Evolutionary conservation across 1,139 yeast species (phyloP).

Genomic region (Yamadazyma siamensis): DNA sequence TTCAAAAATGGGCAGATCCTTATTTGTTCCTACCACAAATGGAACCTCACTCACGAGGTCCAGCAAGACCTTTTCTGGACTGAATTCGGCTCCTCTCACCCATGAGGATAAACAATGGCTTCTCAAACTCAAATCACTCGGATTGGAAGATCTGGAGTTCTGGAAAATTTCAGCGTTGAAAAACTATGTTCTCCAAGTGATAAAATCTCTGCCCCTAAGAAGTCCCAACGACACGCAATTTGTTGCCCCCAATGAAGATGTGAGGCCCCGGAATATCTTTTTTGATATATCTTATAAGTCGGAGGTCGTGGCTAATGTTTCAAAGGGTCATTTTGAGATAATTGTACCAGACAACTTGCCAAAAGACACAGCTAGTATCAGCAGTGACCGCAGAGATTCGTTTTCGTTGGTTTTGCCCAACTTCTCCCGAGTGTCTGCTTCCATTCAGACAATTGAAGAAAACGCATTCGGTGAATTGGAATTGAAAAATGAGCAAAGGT

Average conservation of each 20-base stretch:
- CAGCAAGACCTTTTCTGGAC: slow-evolving; percentile 2
- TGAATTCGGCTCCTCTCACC: slow-evolving; percentile 23
- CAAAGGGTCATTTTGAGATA: slow-evolving; percentile 11
- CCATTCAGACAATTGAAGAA: slow-evolving; percentile 55
- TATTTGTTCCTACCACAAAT: slow-evolving; percentile 26
- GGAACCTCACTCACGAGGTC: slow-evolving; percentile 1
- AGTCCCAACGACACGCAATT: slow-evolving; percentile 4
- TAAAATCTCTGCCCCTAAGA: slow-evolving; percentile 23
- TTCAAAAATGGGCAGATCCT: slow-evolving; percentile 38
- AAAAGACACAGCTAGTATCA: slow-evolving; percentile 1
- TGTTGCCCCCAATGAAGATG: slow-evolving; percentile 11
- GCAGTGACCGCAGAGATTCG: slow-evolving; percentile 11
- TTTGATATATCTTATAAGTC: slow-evolving; percentile 56
- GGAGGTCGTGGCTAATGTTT: slow-evolving; percentile 27
- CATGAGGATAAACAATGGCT: slow-evolving; percentile 78
- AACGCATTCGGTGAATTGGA: slow-evolving; percentile 63
- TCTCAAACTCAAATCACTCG: slow-evolving; percentile 63
- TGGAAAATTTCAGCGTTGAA: slow-evolving; percentile 80
- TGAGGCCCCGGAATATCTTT: slow-evolving; percentile 61
- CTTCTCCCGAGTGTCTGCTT: slow-evolving; percentile 38
- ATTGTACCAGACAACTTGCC: slow-evolving; percentile 3
- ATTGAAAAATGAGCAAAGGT: slow-evolving; percentile 16
- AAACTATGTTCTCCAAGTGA: slow-evolving; percentile 63
- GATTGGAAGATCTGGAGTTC: slow-evolving; percentile 65
- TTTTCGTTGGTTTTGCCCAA: slow-evolving; percentile 32